Evolutionary conservation across 1,284 basidiomycete species (phyloP).

Genomic region (Pseudozyma tsukubaensis): DNA sequence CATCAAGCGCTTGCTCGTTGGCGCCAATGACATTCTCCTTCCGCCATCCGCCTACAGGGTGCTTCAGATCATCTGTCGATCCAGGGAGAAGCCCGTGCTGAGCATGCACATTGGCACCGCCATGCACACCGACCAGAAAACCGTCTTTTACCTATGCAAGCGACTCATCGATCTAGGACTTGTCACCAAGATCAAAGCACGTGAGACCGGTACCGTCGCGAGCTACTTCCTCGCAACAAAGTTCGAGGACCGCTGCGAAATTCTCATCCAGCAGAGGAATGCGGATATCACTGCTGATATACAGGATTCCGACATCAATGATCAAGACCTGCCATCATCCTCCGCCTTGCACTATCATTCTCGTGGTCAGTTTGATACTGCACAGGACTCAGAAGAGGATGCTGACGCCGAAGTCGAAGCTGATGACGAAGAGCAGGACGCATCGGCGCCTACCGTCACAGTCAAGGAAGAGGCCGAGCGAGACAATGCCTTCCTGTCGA

Average conservation of each 20-base stretch:
- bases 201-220: conserved; percentile 55
- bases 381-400: neutral
- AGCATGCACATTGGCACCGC: conserved; percentile 80
- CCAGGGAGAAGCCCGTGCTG: conserved; percentile 80
- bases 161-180: conserved; percentile 46
- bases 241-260: conserved; percentile 47
- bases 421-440: conserved; percentile 12
- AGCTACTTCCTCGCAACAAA: conserved; percentile 48
- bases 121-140: conserved; percentile 88
- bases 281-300: conserved; percentile 26
- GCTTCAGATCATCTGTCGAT: conserved; percentile 84
- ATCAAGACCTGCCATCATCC: neutral
- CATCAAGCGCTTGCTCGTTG: conserved; percentile 81
- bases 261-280: conserved; percentile 46
- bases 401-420: conserved; percentile 11
- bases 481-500: neutral
- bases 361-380: no score
- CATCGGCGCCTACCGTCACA: conserved; percentile 28
- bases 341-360: no score
- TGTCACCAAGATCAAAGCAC: conserved; percentile 53
- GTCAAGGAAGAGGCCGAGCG: conserved; percentile 28
- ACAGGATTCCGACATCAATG: conserved; percentile 3
- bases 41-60: conserved; percentile 85
- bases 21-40: conserved; percentile 80
- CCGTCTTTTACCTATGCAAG: conserved; percentile 76